Evolutionary conservation across 2,329 filamentous ascomycete genomes (phyloP).

Genomic region (Rhinocladiella similis): DNA sequence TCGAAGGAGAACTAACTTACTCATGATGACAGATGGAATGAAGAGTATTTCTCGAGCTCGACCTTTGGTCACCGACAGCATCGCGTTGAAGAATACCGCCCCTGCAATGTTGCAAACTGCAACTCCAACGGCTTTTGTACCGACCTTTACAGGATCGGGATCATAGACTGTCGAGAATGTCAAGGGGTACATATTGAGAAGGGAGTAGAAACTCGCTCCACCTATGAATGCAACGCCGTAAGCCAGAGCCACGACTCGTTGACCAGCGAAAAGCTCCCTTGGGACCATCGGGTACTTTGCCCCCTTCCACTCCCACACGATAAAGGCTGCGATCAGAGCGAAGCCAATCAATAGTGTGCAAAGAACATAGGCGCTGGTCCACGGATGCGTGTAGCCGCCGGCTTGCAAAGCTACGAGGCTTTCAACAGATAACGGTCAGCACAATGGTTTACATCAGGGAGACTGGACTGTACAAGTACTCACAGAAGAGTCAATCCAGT

Average conservation of each 20-base stretch:
- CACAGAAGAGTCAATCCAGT: constrained; percentile 18
- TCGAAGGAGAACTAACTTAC: background rate
- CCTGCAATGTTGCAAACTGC: constrained; percentile 40
- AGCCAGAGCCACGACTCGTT: constrained; percentile 52
- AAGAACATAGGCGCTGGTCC: constrained; percentile 29
- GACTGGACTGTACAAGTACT: background rate
- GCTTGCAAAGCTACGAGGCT: constrained; percentile 10
- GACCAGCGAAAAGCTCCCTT: constrained; percentile 45
- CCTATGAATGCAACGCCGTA: constrained; percentile 60
- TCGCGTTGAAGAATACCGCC: constrained; percentile 57
- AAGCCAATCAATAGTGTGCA: constrained; percentile 10
- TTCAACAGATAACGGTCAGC: background rate
- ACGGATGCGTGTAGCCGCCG: constrained; percentile 7
- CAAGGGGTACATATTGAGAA: constrained; percentile 61
- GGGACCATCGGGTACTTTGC: constrained; percentile 49
- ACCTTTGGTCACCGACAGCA: constrained; percentile 42
- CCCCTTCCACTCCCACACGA: constrained; percentile 47
- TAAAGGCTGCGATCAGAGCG: constrained; percentile 40
- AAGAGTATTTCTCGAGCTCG: constrained; percentile 4
- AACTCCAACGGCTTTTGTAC: constrained; percentile 56
- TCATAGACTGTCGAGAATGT: constrained; percentile 65
- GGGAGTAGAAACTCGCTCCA: constrained; percentile 58
- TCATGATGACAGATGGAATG: constrained; percentile 3
- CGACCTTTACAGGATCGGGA: constrained; percentile 64
- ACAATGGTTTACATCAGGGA: background rate